Evolutionary conservation across 2,329 filamentous ascomycete genomes (phyloP).

Genomic region (Cercospora citrullina): DNA sequence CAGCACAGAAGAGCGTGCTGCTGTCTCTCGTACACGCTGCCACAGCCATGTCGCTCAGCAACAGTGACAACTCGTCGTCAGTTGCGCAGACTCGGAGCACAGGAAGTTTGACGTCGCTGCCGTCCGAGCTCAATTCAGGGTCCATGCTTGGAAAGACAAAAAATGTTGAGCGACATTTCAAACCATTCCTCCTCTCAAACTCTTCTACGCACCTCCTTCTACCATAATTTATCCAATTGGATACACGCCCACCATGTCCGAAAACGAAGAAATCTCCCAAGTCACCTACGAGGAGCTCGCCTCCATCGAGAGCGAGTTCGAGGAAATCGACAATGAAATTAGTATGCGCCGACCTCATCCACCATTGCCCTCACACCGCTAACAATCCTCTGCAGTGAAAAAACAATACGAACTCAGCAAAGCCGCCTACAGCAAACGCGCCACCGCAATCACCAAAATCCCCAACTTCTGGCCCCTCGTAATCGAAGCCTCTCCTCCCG

Average conservation of each 20-base stretch:
- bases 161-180: not conserved
- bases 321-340: constrained; percentile 78
- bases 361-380: not conserved
- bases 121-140: constrained; percentile 5
- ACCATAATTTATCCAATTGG: not conserved
- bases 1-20: not conserved
- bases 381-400: constrained; percentile 30
- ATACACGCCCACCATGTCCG: constrained; percentile 18
- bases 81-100: not conserved
- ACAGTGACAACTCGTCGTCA: not conserved
- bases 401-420: constrained; percentile 64
- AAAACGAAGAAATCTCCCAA: constrained; percentile 24
- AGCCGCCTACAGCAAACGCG: constrained; percentile 75
- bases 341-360: constrained; percentile 55
- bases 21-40: not conserved
- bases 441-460: constrained; percentile 68
- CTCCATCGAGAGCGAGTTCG: constrained; percentile 79
- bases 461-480: constrained; percentile 94
- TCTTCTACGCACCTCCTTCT: not conserved
- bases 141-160: not conserved
- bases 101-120: not conserved
- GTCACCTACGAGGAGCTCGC: constrained; percentile 75
- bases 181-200: not conserved
- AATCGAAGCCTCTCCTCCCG: constrained; percentile 79
- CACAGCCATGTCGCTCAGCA: not conserved